Base-by-base conservation (phyloP, 2,329 filamentous ascomycete genomes). In the Nothophoma quercina region DNA sequence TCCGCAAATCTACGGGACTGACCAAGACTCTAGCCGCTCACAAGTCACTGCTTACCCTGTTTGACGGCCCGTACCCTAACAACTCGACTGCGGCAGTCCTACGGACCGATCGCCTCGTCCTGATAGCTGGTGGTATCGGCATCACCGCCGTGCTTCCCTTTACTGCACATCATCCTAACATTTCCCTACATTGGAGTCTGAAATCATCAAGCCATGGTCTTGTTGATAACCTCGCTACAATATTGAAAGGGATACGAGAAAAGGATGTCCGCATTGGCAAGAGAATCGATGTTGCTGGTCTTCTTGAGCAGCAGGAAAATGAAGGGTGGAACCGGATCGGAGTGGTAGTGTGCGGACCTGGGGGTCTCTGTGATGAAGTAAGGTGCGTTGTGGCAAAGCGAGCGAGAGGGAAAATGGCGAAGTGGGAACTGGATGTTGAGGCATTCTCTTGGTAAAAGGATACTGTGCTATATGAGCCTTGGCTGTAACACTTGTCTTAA, bases 91-190 rank as follows among this genome's bases (percentile, higher is more conserved):
- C 48, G 2, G 49, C 67, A 1, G 29, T 56, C 4, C 63, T 69
- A 5, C 56, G 51, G 13, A 58, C 60, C 3, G 65, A 69, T 36
- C 62, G 62, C 6, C 43, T 81, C 0, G 50, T 82, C 3, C 67
- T 78, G 12, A 70, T 81, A 40, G 74, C 65, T 1, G 79, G 80
- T 12, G 79, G 78, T 8, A 78, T 81, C 22, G 79, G 79, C 21
- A 78, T 81, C 61, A 81, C 79, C 0, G 76, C 68, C 4, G 33
- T 79, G 5, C 53, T 81, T 3, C 71, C 77, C 1, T 77, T 67
- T 38, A 33, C 74, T 2, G 35, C 50, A 7, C 47, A 53, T 29
- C 77, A 79, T 45, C 36, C 49, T 15, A 78, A 78, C 51, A 64
- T 72, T 5, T 78, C 77, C 55, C 63, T 80, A 4, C 60, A 40